A percentile compares a stretch with the other conserved stretches of the same genome.
Evolutionary conservation across 1,139 yeast genomes (phyloP).

Genomic region (Suhomyces bokatorum): DNA sequence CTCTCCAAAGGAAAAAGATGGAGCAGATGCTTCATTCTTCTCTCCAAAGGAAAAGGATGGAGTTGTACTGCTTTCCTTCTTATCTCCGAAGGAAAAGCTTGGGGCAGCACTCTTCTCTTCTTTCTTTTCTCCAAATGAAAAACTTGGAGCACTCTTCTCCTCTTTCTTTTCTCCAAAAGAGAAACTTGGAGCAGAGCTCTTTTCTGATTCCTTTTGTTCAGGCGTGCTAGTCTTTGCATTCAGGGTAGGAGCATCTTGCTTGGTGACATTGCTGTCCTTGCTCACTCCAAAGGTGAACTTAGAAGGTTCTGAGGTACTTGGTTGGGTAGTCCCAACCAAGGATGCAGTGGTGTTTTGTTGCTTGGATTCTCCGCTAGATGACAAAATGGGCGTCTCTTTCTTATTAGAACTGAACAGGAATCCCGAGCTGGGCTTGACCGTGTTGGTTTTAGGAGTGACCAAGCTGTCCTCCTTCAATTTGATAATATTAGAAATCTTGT

Average conservation of each 20-base stretch:
- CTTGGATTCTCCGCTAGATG: neutral
- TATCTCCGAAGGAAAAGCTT: neutral
- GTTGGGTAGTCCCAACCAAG: too few species aligned
- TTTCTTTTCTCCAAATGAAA: constrained; percentile 5
- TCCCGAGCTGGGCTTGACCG: constrained; percentile 36
- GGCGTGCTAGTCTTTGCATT: neutral
- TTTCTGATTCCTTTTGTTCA: neutral
- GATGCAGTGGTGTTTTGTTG: neutral
- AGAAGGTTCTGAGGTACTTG: too few species aligned
- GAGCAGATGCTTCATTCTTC: neutral
- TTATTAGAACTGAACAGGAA: constrained; percentile 38
- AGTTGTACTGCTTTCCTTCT: neutral
- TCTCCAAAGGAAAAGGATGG: neutral
- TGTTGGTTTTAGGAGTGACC: constrained; percentile 1
- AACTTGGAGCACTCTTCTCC: neutral
- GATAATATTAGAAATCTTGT: constrained; percentile 30
- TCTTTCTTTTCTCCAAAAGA: neutral
- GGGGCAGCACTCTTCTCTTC: neutral
- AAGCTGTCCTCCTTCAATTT: constrained; percentile 28
- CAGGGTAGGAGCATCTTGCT: neutral
- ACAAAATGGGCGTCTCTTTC: constrained; percentile 14
- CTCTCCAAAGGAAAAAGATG: constrained; percentile 15
- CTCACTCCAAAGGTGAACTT: too few species aligned
- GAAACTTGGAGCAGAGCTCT: neutral
- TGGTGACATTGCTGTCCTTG: neutral